Evolutionary conservation across 2,329 filamentous ascomycete genomes (phyloP).

Genomic region (Pestalotiopsis sp.): DNA sequence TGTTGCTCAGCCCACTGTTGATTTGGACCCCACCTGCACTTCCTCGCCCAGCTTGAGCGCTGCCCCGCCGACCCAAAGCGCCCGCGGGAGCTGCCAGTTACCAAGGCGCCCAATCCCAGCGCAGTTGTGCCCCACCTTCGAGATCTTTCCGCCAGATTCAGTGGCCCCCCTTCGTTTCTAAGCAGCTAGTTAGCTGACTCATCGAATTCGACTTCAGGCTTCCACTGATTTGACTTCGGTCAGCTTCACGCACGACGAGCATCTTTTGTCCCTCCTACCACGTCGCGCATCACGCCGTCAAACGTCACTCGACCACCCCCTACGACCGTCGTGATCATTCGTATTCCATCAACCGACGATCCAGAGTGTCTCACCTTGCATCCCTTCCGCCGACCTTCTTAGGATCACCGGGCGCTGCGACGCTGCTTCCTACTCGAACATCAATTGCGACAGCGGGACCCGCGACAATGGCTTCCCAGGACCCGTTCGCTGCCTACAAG

Average conservation of each 20-base stretch:
- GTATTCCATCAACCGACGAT: background rate
- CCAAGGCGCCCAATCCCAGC: background rate
- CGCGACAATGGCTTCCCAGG: conserved; percentile 25
- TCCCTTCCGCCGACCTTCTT: background rate
- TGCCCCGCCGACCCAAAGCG: too few species aligned
- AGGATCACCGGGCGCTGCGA: background rate
- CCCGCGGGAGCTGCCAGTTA: too few species aligned
- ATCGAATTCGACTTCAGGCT: conserved; percentile 9
- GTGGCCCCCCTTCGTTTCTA: background rate
- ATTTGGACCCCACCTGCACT: too few species aligned
- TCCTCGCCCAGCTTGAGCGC: too few species aligned
- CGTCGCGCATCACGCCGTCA: background rate
- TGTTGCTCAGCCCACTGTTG: too few species aligned
- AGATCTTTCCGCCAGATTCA: background rate
- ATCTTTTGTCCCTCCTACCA: background rate
- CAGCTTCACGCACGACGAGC: background rate
- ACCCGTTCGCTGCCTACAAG: conserved; percentile 47
- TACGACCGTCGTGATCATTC: background rate
- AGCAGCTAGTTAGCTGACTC: conserved; percentile 5
- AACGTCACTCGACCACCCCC: background rate
- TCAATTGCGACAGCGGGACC: background rate
- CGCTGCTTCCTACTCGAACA: background rate
- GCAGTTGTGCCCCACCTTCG: conserved; percentile 1
- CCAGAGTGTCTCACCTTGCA: background rate
- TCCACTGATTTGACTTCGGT: conserved; percentile 4